Evolutionary conservation across 176 grass and related monocot species (phyloP).

Genomic region (Zea luxurians): DNA sequence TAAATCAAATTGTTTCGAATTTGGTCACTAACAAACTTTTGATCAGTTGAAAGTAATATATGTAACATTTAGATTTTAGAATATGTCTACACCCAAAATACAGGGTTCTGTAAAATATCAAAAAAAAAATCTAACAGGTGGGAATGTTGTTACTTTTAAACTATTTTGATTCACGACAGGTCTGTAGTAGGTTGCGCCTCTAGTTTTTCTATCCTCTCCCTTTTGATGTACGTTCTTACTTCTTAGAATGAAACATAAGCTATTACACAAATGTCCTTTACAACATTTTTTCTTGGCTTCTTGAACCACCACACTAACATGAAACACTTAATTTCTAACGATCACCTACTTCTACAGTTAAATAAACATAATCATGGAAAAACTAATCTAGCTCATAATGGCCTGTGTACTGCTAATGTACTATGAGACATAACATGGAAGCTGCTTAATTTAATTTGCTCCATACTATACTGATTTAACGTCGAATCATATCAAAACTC

Average conservation of each 20-base stretch:
- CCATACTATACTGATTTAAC: conserved; percentile 6
- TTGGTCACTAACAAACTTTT: background rate
- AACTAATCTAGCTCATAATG: background rate
- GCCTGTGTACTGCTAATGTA: background rate
- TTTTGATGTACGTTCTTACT: background rate
- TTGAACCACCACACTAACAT: background rate
- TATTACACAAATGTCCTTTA: background rate
- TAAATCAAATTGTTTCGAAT: background rate
- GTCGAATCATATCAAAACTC: conserved; percentile 16
- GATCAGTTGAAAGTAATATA: background rate
- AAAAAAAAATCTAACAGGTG: background rate
- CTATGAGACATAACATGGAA: background rate
- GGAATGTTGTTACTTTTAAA: background rate
- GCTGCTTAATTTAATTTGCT: conserved; percentile 6
- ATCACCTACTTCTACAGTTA: background rate
- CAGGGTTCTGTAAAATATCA: background rate
- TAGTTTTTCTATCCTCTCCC: background rate
- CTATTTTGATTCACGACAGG: background rate
- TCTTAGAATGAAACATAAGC: background rate
- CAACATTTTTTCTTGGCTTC: background rate
- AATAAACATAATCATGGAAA: background rate
- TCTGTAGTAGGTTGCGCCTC: background rate
- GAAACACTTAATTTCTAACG: background rate
- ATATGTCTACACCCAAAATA: background rate
- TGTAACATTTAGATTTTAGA: background rate